phyloP scores from a whole-genome alignment of 176 grass and related monocot species.

The Oryza glumipatula region DNA sequence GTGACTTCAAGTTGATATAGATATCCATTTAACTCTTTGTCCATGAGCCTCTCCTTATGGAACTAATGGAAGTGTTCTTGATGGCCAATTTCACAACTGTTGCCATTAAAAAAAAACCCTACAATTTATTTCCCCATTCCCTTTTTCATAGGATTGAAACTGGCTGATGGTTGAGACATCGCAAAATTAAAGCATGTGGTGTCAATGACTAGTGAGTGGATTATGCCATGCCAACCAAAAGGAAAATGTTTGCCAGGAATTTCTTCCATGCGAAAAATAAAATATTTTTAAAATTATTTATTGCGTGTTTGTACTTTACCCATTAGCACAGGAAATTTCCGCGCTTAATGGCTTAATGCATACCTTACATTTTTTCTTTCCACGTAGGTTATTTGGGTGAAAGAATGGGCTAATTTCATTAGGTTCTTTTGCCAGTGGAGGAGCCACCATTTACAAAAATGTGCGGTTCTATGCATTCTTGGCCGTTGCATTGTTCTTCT shows the following conservation, averaged over 20 bases:
- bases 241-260: background rate
- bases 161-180: background rate
- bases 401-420: background rate
- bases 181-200: background rate
- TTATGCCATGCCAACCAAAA: background rate
- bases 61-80: conserved; percentile 19
- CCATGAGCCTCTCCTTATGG: background rate
- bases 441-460: conserved; percentile 7
- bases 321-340: background rate
- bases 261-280: background rate
- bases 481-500: background rate
- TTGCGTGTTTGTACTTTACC: background rate
- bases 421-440: conserved; percentile 15
- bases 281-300: background rate
- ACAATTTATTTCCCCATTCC: background rate
- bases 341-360: background rate
- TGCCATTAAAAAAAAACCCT: background rate
- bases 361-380: background rate
- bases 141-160: background rate
- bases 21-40: background rate
- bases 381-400: background rate
- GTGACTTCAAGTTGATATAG: background rate
- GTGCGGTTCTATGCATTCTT: conserved; percentile 26
- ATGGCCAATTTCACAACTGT: conserved; percentile 1
- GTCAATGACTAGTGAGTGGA: background rate